Conservation (phyloP, 495 filamentous ascomycete genomes). For the Aspergillus steynii region DNA sequence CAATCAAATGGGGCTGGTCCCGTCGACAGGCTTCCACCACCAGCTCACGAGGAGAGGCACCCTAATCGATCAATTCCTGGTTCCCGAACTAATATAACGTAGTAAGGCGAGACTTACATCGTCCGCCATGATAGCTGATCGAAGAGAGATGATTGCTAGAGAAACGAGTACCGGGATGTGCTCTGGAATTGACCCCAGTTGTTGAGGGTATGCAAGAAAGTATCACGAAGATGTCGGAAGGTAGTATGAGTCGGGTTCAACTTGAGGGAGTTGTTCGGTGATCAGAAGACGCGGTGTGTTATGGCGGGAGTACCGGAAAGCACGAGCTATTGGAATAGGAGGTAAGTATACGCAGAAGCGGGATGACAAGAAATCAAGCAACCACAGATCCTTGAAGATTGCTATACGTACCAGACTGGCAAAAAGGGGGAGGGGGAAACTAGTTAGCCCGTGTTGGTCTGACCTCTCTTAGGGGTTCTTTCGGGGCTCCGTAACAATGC, state of each 20-base stretch:
- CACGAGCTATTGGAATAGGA: constrained; percentile 6
- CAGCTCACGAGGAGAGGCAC: constrained; percentile 80
- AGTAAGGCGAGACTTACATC: constrained; percentile 33
- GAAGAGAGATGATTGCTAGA: not conserved
- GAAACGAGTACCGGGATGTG: not conserved
- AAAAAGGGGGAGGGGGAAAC: not conserved
- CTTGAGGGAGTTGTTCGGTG: not conserved
- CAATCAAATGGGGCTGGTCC: constrained; percentile 83
- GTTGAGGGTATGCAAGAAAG: not conserved
- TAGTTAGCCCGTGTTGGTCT: not conserved
- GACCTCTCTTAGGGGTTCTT: not conserved
- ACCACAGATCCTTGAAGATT: not conserved
- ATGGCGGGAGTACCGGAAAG: constrained; percentile 9
- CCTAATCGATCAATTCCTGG: constrained; percentile 51
- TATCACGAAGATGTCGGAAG: not conserved
- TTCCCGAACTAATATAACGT: constrained; percentile 16
- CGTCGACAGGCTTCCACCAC: constrained; percentile 92
- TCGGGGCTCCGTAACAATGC: not conserved
- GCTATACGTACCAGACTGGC: not conserved
- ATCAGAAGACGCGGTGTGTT: constrained; percentile 13
- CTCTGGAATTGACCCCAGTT: not conserved
- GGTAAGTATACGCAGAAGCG: constrained; percentile 9
- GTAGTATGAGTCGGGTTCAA: not conserved
- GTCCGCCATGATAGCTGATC: constrained; percentile 38
- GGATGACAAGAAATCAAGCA: not conserved